phyloP scores from a whole-genome alignment of 192 early-diverging fungal genomes.

The Gamsiella multidivaricata region DNA sequence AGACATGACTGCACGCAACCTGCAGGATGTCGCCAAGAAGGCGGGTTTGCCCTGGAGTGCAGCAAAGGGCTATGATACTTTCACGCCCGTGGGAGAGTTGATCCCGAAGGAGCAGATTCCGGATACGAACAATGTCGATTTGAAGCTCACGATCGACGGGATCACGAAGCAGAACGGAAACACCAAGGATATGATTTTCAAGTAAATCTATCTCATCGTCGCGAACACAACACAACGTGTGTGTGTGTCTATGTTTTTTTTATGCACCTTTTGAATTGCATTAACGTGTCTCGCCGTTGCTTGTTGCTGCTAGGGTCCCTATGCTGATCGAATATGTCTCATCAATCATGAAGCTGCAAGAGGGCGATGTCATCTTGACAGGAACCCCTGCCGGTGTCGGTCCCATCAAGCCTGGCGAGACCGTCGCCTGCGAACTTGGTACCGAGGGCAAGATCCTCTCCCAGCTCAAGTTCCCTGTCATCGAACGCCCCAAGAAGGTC shows the following conservation, averaged over 20 bases:
- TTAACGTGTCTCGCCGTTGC: too few relatives aligned
- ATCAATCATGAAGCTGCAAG: conserved; percentile 89
- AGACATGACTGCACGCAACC: conserved; percentile 92
- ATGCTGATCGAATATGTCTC: conserved; percentile 83
- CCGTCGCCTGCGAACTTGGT: conserved; percentile 77
- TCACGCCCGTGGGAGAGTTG: conserved; percentile 89
- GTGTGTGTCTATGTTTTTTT: neutral
- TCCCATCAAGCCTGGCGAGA: conserved; percentile 81
- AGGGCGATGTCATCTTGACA: conserved; percentile 91
- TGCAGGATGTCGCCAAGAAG: conserved; percentile 87
- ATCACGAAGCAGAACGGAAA: conserved; percentile 83
- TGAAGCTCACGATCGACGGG: conserved; percentile 85
- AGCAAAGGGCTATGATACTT: conserved; percentile 96
- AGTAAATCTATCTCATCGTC: conserved; percentile 66
- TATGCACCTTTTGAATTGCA: too few relatives aligned
- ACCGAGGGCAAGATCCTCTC: conserved; percentile 57
- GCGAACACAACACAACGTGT: neutral
- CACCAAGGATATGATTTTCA: conserved; percentile 94
- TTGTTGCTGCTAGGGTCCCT: conserved; percentile 82
- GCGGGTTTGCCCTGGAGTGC: conserved; percentile 88
- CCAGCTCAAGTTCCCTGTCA: conserved; percentile 59
- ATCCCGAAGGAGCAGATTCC: conserved; percentile 74
- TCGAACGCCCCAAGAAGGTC: conserved; percentile 36
- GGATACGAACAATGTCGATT: conserved; percentile 78
- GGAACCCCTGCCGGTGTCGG: conserved; percentile 93